phyloP scores from a whole-genome alignment of 345 rosid species.

The Jatropha curcas region DNA sequence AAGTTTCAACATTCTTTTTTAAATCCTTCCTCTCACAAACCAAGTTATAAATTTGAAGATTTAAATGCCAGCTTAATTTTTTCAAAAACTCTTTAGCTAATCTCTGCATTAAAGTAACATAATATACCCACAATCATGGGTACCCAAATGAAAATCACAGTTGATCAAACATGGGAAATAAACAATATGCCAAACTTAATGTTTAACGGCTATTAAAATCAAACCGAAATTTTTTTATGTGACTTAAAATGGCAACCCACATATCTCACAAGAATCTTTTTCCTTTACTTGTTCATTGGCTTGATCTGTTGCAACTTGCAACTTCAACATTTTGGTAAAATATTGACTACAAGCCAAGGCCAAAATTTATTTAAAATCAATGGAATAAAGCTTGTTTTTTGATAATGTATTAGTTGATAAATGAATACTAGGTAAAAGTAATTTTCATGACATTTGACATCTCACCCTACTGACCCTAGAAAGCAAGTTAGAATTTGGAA shows the following conservation, averaged over 20 bases:
- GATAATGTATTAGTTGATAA: background rate
- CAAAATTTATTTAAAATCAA: background rate
- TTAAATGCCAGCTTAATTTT: background rate
- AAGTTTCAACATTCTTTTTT: background rate
- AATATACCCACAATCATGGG: background rate
- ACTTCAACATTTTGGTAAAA: background rate
- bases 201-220: background rate
- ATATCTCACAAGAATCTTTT: no score
- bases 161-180: background rate
- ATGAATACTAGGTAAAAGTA: background rate
- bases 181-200: background rate
- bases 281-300: background rate
- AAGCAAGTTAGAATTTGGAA: constrained; percentile 7
- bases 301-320: background rate
- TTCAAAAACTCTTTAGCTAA: background rate
- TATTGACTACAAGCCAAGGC: background rate
- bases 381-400: background rate
- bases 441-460: background rate
- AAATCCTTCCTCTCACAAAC: background rate
- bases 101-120: background rate
- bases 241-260: background rate
- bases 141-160: background rate
- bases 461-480: background rate
- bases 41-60: background rate
- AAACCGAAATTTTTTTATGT: background rate